Conservation (phyloP, 129 eudicot genomes). For the Lonicera japonica region DNA sequence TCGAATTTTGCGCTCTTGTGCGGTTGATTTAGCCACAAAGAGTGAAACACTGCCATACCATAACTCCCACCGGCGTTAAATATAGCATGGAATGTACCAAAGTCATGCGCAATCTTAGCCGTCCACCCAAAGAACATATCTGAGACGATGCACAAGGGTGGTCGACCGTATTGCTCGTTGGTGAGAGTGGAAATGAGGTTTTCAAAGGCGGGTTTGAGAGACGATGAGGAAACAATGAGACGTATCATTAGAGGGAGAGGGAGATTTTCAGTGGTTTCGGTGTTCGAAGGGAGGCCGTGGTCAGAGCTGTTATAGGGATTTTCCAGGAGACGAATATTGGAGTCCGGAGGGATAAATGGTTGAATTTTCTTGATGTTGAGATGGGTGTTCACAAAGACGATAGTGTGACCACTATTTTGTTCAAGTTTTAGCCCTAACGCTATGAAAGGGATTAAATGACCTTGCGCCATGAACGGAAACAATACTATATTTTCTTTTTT, state of each 20-base stretch:
- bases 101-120: conserved; percentile 34
- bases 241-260: conserved; percentile 28
- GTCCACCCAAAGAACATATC: conserved; percentile 52
- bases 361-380: conserved; percentile 58
- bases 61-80: conserved; percentile 32
- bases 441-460: conserved; percentile 67
- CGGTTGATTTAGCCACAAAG: conserved; percentile 50
- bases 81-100: conserved; percentile 29
- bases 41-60: conserved; percentile 53
- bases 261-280: conserved; percentile 53
- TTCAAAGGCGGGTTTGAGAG: conserved; percentile 27
- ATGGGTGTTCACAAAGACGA: conserved; percentile 63
- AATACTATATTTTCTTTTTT: conserved; percentile 33
- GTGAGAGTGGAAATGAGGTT: conserved; percentile 20
- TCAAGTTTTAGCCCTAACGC: conserved; percentile 45
- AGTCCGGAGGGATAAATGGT: conserved; percentile 30
- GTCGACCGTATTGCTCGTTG: background rate
- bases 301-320: conserved; percentile 61
- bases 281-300: conserved; percentile 55
- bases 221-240: conserved; percentile 36
- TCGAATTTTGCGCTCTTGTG: conserved; percentile 23
- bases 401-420: conserved; percentile 32
- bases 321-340: conserved; percentile 45
- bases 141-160: conserved; percentile 29
- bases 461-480: conserved; percentile 86